A percentile compares a stretch with the other conserved stretches of the same genome.
Conservation (phyloP, 108 stramenopile species). For the Skeletonema tropicum region DNA sequence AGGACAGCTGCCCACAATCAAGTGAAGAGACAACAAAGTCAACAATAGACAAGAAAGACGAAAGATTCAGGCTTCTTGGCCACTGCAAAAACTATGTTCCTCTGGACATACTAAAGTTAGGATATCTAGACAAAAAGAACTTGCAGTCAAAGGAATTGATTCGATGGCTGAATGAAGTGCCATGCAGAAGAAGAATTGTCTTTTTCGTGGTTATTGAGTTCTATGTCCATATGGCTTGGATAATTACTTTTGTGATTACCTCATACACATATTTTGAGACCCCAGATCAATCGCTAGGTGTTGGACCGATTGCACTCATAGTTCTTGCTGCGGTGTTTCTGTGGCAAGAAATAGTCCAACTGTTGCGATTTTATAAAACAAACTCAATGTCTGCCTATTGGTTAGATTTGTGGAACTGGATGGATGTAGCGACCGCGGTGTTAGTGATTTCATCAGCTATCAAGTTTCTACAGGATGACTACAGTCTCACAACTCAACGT, state of each 20-base stretch:
- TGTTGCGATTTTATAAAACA: neutral
- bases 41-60: neutral
- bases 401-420: slow-evolving; percentile 6
- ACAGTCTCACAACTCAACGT: neutral
- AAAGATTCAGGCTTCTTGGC: neutral
- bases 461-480: slow-evolving; percentile 1
- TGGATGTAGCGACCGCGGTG: neutral
- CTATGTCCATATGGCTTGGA: slow-evolving; percentile 8
- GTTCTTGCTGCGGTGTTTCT: slow-evolving; percentile 5
- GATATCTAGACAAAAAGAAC: neutral
- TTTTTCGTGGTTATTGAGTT: neutral
- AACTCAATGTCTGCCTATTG: neutral
- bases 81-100: slow-evolving; percentile 11
- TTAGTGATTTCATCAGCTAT: neutral
- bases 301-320: neutral
- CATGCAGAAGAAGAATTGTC: neutral
- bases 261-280: neutral
- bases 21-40: too few relatives aligned
- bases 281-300: neutral
- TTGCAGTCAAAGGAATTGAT: neutral
- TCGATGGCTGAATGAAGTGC: slow-evolving; percentile 1
- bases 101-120: neutral
- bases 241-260: neutral
- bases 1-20: neutral
- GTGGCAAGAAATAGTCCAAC: neutral